Evolutionary conservation across 2,329 filamentous ascomycete species (phyloP).

Genomic region (Ophiostoma piceae): DNA sequence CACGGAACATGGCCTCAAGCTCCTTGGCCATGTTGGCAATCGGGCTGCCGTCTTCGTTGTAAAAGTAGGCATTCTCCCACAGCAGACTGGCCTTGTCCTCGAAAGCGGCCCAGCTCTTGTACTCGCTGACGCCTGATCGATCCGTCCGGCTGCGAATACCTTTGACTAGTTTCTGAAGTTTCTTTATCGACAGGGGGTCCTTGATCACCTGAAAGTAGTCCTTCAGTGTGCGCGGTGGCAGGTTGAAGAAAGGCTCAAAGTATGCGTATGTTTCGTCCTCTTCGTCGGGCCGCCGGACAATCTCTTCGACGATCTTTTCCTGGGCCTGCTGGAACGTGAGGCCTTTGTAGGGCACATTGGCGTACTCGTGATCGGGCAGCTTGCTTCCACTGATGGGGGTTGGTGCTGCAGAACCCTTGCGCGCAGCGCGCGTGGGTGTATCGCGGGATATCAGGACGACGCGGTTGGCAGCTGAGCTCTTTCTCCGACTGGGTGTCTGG

Average conservation of each 20-base stretch:
- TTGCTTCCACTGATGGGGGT: constrained; percentile 24
- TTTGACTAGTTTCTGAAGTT: constrained; percentile 69
- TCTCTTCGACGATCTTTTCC: constrained; percentile 73
- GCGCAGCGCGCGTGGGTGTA: constrained; percentile 21
- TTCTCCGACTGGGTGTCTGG: constrained; percentile 28
- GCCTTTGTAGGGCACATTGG: constrained; percentile 59
- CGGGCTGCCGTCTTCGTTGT: constrained; percentile 87
- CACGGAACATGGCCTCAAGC: constrained; percentile 62
- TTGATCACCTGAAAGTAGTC: constrained; percentile 85
- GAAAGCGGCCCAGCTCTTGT: constrained; percentile 77
- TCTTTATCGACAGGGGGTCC: constrained; percentile 72
- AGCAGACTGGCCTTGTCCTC: constrained; percentile 74
- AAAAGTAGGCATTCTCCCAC: constrained; percentile 82
- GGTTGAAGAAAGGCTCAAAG: constrained; percentile 68
- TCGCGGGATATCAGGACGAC: constrained; percentile 17
- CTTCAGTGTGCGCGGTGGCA: constrained; percentile 68
- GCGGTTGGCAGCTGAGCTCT: constrained; percentile 17
- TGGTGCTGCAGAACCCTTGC: constrained; percentile 23
- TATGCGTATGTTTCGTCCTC: constrained; percentile 63
- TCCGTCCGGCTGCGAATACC: constrained; percentile 65
- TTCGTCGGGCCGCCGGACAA: constrained; percentile 63
- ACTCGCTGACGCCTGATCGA: constrained; percentile 59
- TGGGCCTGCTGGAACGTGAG: constrained; percentile 79
- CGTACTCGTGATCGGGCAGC: constrained; percentile 47
- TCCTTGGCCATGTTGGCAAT: constrained; percentile 73